Evolutionary conservation across 805 yeast genomes (phyloP), one percentile per base, ranked within the genome.

Genomic region (Maudiozyma serrabonitensis): DNA sequence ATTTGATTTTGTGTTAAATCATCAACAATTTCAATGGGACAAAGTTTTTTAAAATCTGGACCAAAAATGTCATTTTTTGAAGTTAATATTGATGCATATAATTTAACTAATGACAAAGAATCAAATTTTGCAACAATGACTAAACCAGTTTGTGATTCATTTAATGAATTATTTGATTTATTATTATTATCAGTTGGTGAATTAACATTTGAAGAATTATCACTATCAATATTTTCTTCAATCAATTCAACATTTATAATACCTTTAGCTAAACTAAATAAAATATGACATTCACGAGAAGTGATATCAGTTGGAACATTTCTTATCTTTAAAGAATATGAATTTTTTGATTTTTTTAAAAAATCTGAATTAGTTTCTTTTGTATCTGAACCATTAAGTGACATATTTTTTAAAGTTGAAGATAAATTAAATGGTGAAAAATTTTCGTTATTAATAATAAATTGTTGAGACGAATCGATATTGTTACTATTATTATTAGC

Each of bases 231-330:
- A 6, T 6, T 18, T 5, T 50, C 50, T 15, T 23, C 43, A 7
- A 64, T 56, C 26, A 78, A 54, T 45, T 78, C 82, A 40, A 79
- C 67, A 50, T 66, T 70, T 34, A 73, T 56, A 39, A 80, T 81
- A 55, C 82, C 87, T 52, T 71, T 67, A n/a, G 86, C 84, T 48
- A 84, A 68, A 9, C 89, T 74, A 60, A 84, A 84, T 6, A 84
- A 72, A 25, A 80, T 69, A 45, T 75, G 69, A 1, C 85, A 81
- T 63, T 84, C 91, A 61, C 93, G 74, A 35, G 71, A 54, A 1
- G 85, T 63, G 34, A 84, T 66, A 62, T 84, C 87, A 4, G 64
- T 54, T 9, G 93, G 93, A 9, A 82, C 59, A 57, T 81, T 82
- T 55, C 69, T 69, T 38, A 83, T 59, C 50, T 67, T 71, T 25